Percentiles rank a stretch among this genome's conserved stretches.
Conservation (phyloP, 2,329 filamentous ascomycete genomes). For the Alternaria viburni region DNA sequence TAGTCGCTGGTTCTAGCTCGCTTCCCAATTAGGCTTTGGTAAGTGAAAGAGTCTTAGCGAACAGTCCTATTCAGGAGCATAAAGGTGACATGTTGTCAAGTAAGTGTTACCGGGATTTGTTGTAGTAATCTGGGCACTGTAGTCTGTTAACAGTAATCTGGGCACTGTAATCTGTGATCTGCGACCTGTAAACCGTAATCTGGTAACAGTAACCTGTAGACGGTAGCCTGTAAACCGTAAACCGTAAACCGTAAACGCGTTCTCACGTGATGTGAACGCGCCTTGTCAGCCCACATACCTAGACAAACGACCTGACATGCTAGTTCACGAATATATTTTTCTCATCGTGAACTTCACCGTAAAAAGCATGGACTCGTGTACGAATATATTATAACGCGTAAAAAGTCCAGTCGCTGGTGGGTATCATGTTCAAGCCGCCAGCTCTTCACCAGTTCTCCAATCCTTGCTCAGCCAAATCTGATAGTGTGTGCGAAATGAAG, state of each 20-base stretch:
- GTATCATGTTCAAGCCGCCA: conserved; percentile 3
- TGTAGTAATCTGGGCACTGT: neutral
- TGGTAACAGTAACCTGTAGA: neutral
- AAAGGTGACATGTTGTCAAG: neutral
- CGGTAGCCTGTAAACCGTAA: neutral
- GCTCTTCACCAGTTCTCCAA: neutral
- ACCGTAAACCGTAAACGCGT: neutral
- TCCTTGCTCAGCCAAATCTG: neutral
- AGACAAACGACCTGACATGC: no score
- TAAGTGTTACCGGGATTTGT: neutral
- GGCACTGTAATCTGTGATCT: neutral
- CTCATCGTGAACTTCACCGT: neutral
- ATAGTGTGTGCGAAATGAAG: neutral
- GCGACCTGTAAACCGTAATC: neutral
- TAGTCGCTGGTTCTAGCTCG: neutral
- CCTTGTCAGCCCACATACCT: no score
- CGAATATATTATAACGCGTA: neutral
- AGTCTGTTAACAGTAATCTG: neutral
- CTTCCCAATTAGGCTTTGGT: neutral
- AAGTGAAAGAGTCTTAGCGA: neutral
- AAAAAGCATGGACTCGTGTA: neutral
- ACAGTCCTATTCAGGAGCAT: neutral
- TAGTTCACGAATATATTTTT: neutral
- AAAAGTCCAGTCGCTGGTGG: neutral
- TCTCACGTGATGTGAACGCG: conserved; percentile 1